Conservation (phyloP, 768 basidiomycete species). For the Pleurotus tuoliensis region DNA sequence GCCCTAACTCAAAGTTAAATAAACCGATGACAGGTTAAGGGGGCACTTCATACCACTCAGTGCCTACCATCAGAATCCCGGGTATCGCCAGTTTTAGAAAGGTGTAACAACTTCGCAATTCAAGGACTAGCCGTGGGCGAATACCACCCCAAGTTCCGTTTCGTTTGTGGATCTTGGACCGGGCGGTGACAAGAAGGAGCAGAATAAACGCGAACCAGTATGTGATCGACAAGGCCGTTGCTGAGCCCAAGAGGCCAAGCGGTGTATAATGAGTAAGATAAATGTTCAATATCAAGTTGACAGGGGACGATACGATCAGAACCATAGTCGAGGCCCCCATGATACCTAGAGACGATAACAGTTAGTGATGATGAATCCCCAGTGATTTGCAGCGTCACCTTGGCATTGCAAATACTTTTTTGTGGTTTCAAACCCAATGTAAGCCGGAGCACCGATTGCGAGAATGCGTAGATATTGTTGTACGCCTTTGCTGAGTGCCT, state of each 20-base stretch:
- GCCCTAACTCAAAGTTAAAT: constrained; percentile 41
- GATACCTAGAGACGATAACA: constrained; percentile 44
- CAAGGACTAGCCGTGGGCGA: constrained; percentile 39
- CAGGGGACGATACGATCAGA: constrained; percentile 57
- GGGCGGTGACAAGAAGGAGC: constrained; percentile 43
- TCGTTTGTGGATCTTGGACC: constrained; percentile 47
- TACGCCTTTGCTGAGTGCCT: constrained; percentile 51
- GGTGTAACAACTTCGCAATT: constrained; percentile 42
- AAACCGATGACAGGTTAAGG: background rate
- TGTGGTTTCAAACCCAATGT: constrained; percentile 71
- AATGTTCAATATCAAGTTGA: constrained; percentile 61
- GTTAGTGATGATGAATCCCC: background rate
- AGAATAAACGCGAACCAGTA: constrained; percentile 67
- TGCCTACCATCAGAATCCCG: constrained; percentile 75
- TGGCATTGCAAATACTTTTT: constrained; percentile 82
- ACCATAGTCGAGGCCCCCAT: constrained; percentile 69
- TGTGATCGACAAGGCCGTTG: constrained; percentile 61
- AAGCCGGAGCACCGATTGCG: constrained; percentile 63
- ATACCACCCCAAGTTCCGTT: constrained; percentile 68
- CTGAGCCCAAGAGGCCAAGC: constrained; percentile 63
- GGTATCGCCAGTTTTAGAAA: constrained; percentile 72
- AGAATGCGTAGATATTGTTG: constrained; percentile 65
- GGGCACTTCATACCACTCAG: constrained; percentile 58
- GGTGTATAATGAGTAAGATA: constrained; percentile 59
- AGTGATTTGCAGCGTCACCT: constrained; percentile 32